Evolutionary conservation across 257 asterid genomes (phyloP).

Genomic region (Solanum tarijense): DNA sequence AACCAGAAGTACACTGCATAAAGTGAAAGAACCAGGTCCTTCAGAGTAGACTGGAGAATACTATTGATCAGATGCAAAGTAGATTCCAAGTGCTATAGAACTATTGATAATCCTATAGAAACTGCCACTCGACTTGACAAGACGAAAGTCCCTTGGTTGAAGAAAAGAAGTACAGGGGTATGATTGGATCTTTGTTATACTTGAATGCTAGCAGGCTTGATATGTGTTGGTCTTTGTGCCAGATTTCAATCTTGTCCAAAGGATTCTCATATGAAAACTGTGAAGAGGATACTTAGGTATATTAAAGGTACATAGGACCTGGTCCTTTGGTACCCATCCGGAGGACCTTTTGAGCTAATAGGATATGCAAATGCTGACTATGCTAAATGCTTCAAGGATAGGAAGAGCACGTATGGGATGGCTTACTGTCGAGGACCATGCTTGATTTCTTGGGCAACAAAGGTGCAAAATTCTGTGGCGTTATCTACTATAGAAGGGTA

Average conservation of each 20-base stretch:
- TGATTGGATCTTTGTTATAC: background rate
- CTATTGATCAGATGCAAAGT: background rate
- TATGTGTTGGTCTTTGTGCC: background rate
- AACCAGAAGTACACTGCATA: background rate
- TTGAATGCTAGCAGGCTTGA: background rate
- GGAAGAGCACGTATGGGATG: background rate
- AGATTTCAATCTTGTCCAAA: background rate
- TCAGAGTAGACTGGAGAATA: background rate
- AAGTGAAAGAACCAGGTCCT: background rate
- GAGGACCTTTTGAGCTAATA: background rate
- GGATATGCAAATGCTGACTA: background rate
- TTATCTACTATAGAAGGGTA: background rate
- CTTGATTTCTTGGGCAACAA: background rate
- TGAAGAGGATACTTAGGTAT: background rate
- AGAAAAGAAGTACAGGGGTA: background rate
- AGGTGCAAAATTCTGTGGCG: background rate
- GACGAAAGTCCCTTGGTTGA: background rate
- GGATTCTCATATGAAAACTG: background rate
- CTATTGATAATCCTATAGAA: background rate
- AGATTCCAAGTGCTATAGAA: background rate
- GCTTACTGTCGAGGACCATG: background rate
- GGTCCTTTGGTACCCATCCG: background rate
- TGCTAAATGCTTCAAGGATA: background rate
- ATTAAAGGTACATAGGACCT: background rate
- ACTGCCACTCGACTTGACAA: background rate